These are phyloP conservation scores for Kuraishia cidri DNA, from an alignment of 805 yeast genomes.

Conservation along the genomic window DNA sequence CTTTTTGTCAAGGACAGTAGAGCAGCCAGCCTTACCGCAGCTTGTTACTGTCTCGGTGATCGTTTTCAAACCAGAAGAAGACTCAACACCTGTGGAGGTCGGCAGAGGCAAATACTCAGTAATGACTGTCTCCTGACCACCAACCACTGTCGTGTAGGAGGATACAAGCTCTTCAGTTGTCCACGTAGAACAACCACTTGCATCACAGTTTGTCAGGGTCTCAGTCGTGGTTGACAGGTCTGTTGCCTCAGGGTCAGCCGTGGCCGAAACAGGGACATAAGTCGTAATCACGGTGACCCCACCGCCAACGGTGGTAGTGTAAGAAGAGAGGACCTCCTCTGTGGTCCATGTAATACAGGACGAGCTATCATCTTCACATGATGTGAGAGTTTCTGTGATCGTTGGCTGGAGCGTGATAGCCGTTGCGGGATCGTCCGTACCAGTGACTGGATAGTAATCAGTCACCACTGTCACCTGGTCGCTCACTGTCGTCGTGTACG, in stretches of 20 bases:
- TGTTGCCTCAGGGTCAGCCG: conserved; percentile 2
- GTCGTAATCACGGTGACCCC: conserved; percentile 11
- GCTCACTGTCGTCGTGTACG: conserved; percentile 3
- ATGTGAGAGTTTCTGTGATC: conserved; percentile 2
- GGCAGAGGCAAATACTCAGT: conserved; percentile 2
- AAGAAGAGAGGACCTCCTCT: conserved; percentile 11
- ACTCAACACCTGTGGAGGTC: too few relatives aligned
- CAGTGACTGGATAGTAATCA: conserved; percentile 8
- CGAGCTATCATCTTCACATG: conserved; percentile 4
- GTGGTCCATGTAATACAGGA: conserved; percentile 9
- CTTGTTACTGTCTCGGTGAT: neutral
- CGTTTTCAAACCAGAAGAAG: neutral
- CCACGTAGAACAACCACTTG: neutral
- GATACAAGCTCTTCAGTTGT: neutral
- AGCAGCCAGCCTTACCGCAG: conserved; percentile 3
- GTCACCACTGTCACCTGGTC: conserved; percentile 5
- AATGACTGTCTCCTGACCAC: conserved; percentile 1
- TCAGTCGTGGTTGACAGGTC: conserved; percentile 5
- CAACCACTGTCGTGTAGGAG: conserved; percentile 2
- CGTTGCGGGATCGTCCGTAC: conserved; percentile 7
- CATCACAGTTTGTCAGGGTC: conserved; percentile 2
- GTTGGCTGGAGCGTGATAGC: conserved; percentile 4
- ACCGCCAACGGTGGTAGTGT: conserved; percentile 13
- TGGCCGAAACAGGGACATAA: conserved; percentile 9
- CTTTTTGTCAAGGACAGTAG: conserved; percentile 2